Percentiles rank a stretch among this genome's conserved stretches.
Evolutionary conservation across 2,329 filamentous ascomycete genomes (phyloP).

Genomic region (Tolypocladium tropicale): DNA sequence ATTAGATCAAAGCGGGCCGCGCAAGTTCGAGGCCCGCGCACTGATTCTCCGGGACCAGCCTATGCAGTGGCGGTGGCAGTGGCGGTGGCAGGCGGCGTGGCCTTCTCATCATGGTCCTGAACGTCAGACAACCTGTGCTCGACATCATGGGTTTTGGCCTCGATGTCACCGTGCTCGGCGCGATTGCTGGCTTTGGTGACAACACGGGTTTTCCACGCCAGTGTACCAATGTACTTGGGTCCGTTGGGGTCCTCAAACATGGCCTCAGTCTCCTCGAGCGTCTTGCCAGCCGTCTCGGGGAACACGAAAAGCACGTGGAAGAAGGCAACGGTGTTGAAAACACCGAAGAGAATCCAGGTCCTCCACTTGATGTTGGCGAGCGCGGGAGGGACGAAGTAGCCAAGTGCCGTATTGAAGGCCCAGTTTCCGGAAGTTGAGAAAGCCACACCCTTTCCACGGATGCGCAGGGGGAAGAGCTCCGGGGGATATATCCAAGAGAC

Average conservation of each 20-base stretch:
- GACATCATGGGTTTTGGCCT: conserved; percentile 10
- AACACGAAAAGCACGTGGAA: conserved; percentile 44
- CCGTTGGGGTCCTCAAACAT: conserved; percentile 33
- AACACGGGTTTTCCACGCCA: conserved; percentile 20
- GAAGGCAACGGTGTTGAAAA: conserved; percentile 41
- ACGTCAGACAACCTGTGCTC: conserved; percentile 9
- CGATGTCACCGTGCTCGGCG: conserved; percentile 17
- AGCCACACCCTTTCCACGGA: conserved; percentile 43
- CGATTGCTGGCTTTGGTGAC: conserved; percentile 8
- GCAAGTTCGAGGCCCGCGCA: background rate
- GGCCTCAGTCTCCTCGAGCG: conserved; percentile 40
- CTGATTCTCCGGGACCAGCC: background rate
- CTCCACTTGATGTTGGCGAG: conserved; percentile 35
- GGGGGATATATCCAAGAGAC: conserved; percentile 47
- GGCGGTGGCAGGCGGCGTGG: background rate
- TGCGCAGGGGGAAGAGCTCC: conserved; percentile 39
- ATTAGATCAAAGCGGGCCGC: background rate
- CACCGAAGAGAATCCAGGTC: conserved; percentile 41
- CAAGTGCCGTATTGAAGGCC: conserved; percentile 29
- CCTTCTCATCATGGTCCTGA: conserved; percentile 8
- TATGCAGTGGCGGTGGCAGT: too few species aligned
- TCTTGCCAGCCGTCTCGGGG: conserved; percentile 46
- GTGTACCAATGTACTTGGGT: conserved; percentile 18
- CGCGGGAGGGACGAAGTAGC: conserved; percentile 25
- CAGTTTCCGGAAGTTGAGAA: conserved; percentile 36